Conservation (phyloP, 192 early-diverging fungal species). For the Chytriomyces hyalinus region DNA sequence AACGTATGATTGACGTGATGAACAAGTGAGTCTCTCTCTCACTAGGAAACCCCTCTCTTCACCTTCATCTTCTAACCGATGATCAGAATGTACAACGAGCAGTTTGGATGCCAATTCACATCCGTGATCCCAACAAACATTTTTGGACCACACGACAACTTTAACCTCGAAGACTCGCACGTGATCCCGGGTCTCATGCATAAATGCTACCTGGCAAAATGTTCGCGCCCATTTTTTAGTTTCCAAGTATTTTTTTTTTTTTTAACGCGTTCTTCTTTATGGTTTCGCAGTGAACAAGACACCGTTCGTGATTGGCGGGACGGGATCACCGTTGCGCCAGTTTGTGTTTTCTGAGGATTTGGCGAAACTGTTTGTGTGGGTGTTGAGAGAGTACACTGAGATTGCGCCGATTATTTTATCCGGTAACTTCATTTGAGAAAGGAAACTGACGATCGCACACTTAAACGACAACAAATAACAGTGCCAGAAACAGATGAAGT, state of each 20-base stretch:
- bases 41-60: too few relatives aligned
- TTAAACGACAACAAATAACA: slow-evolving; percentile 24
- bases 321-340: slow-evolving; percentile 78
- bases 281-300: slow-evolving; percentile 63
- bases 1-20: slow-evolving; percentile 83
- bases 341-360: slow-evolving; percentile 85
- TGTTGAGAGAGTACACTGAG: slow-evolving; percentile 78
- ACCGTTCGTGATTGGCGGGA: slow-evolving; percentile 75
- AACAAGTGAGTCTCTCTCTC: slow-evolving; percentile 63
- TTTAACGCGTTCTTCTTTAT: slow-evolving; percentile 69
- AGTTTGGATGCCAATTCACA: slow-evolving; percentile 80
- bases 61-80: slow-evolving; percentile 45
- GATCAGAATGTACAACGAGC: slow-evolving; percentile 78
- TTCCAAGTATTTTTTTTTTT: not conserved
- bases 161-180: slow-evolving; percentile 77
- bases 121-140: slow-evolving; percentile 84
- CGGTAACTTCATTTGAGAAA: slow-evolving; percentile 51
- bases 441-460: too few relatives aligned
- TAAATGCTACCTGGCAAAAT: slow-evolving; percentile 81
- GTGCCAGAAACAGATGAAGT: slow-evolving; percentile 80
- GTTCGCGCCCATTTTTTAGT: slow-evolving; percentile 47
- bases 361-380: slow-evolving; percentile 80
- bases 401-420: slow-evolving; percentile 83
- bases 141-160: slow-evolving; percentile 84
- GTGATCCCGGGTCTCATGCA: slow-evolving; percentile 83